Percentiles rank a stretch among this genome's conserved stretches.
These are phyloP conservation scores for Collybia sordida DNA, from an alignment of 768 basidiomycete genomes.

Conservation along the genomic window DNA sequence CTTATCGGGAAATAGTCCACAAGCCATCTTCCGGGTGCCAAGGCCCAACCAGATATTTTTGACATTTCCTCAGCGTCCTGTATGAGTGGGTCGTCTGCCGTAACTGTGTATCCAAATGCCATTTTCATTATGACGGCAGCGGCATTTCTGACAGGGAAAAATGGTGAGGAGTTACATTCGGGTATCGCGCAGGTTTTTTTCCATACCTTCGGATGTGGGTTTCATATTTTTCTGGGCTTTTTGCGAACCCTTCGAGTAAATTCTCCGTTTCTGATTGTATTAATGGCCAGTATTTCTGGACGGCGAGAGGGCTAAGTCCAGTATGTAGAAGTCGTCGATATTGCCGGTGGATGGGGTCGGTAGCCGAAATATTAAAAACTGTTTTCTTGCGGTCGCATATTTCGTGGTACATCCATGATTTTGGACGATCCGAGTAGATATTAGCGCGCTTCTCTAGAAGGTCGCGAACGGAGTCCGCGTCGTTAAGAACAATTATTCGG, in stretches of 20 bases:
- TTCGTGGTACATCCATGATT: conserved; percentile 41
- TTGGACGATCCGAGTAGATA: conserved; percentile 58
- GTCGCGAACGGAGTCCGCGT: conserved; percentile 38
- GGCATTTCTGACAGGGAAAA: conserved; percentile 27
- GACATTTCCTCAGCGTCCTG: conserved; percentile 36
- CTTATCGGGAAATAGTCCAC: conserved; percentile 42
- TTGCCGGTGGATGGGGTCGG: conserved; percentile 32
- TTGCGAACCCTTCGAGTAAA: conserved; percentile 31
- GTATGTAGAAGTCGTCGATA: conserved; percentile 41
- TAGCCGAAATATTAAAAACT: conserved; percentile 44
- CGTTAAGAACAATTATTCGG: conserved; percentile 50
- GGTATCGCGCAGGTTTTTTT: background rate
- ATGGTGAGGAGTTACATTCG: no score
- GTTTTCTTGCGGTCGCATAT: conserved; percentile 40
- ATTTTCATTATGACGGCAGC: conserved; percentile 41
- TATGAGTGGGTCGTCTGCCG: conserved; percentile 37
- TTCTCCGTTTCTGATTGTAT: conserved; percentile 33
- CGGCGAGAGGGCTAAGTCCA: conserved; percentile 34
- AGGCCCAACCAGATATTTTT: conserved; percentile 39
- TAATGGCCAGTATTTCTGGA: conserved; percentile 31
- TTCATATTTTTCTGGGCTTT: conserved; percentile 28
- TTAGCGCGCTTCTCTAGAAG: conserved; percentile 50
- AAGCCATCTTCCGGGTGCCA: conserved; percentile 41
- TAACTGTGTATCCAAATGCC: conserved; percentile 40
- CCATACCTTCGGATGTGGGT: conserved; percentile 38